Evolutionary conservation across 1,139 yeast genomes (phyloP).

Genomic region (Scheffersomyces stambukii): DNA sequence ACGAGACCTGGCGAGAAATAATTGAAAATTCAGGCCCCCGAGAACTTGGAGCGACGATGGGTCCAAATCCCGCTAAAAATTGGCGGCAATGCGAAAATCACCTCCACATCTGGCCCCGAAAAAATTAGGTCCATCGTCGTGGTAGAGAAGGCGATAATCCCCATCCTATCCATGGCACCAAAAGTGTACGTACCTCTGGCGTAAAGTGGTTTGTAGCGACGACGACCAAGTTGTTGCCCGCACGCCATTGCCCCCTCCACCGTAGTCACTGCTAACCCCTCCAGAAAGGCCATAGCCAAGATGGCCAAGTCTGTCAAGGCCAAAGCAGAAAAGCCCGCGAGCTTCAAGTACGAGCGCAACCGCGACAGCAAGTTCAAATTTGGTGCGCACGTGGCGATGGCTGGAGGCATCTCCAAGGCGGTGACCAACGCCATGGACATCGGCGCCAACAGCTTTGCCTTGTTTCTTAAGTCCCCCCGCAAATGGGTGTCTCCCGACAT

Average conservation of each 20-base stretch:
- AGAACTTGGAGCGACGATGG: too few relatives aligned
- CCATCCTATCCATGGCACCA: conserved; percentile 13
- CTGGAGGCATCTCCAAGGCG: conserved; percentile 75
- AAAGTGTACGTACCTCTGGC: conserved; percentile 8
- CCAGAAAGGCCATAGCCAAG: too few relatives aligned
- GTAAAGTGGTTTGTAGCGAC: neutral
- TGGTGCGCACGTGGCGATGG: conserved; percentile 78
- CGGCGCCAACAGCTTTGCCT: conserved; percentile 84
- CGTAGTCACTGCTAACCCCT: too few relatives aligned
- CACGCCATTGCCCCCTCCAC: too few relatives aligned
- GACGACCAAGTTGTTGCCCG: neutral
- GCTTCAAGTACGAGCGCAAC: conserved; percentile 22
- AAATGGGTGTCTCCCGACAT: conserved; percentile 86
- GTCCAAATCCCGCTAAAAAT: too few relatives aligned
- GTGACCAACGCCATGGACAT: conserved; percentile 70
- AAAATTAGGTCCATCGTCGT: too few relatives aligned
- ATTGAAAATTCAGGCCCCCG: too few relatives aligned
- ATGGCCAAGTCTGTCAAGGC: too few relatives aligned
- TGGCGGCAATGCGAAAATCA: too few relatives aligned
- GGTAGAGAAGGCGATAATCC: too few relatives aligned
- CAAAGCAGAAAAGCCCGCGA: conserved; percentile 5
- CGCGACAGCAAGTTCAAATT: conserved; percentile 40
- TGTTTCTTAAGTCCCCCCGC: conserved; percentile 85
- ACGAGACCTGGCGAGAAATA: too few relatives aligned
- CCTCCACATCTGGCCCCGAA: too few relatives aligned